These are phyloP conservation scores for Tulasnella sp. DNA, from an alignment of 768 basidiomycete species.

Conservation along the genomic window DNA sequence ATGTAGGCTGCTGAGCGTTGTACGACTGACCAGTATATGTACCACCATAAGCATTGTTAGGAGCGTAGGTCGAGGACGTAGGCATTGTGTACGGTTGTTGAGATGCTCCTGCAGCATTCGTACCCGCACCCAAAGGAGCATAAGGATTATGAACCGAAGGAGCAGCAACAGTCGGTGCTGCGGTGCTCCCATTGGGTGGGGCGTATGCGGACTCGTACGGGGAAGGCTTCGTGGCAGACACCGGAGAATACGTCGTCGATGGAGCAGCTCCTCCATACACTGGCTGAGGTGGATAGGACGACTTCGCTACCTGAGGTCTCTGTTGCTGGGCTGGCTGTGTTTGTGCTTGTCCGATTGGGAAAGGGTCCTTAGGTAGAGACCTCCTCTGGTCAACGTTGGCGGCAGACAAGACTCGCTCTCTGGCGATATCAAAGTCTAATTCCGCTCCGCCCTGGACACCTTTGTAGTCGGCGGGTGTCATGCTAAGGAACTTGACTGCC, in stretches of 20 bases:
- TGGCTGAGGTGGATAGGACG: not conserved
- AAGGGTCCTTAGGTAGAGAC: conserved; percentile 23
- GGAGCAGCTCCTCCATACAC: conserved; percentile 7
- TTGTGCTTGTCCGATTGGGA: conserved; percentile 22
- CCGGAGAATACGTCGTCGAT: conserved; percentile 4
- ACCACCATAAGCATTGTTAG: conserved; percentile 17
- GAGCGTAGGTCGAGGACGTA: conserved; percentile 23
- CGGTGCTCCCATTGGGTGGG: conserved; percentile 15
- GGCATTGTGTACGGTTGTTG: not conserved
- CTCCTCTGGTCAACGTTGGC: conserved; percentile 32
- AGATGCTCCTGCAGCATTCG: conserved; percentile 10
- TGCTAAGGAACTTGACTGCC: conserved; percentile 62
- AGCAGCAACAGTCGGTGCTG: not conserved
- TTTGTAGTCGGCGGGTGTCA: conserved; percentile 69
- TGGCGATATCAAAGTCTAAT: conserved; percentile 32
- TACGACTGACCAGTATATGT: not conserved
- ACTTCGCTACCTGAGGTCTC: not conserved
- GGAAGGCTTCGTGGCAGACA: conserved; percentile 17
- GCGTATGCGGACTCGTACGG: conserved; percentile 4
- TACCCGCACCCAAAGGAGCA: conserved; percentile 23
- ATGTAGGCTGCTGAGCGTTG: conserved; percentile 32
- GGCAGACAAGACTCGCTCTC: conserved; percentile 35
- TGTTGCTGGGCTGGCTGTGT: conserved; percentile 16
- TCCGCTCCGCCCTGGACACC: conserved; percentile 36
- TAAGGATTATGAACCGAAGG: conserved; percentile 24